Conservation (phyloP, 345 rosid species). For the Brassica nigra region DNA sequence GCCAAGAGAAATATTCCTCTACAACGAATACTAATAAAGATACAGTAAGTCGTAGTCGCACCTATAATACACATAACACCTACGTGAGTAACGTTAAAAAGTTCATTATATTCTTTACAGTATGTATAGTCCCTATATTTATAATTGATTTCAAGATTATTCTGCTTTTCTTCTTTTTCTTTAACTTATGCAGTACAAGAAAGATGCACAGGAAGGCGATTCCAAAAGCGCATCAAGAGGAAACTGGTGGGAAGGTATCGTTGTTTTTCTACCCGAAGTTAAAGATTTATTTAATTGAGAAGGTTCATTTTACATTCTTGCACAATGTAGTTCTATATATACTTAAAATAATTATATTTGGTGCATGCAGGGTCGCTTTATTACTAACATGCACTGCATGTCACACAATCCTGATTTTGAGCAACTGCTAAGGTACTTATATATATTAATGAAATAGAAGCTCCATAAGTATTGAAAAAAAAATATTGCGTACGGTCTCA, state of each 20-base stretch:
- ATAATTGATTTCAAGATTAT: not conserved
- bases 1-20: slow-evolving; percentile 83
- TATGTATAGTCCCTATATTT: not conserved
- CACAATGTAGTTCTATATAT: not conserved
- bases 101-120: not conserved
- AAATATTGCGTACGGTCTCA: not conserved
- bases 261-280: not conserved
- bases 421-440: slow-evolving; percentile 3
- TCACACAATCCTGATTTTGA: slow-evolving; percentile 11
- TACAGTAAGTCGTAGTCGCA: slow-evolving; percentile 45
- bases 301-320: slow-evolving; percentile 13
- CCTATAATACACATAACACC: slow-evolving; percentile 14
- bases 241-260: slow-evolving; percentile 94
- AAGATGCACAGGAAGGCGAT: slow-evolving; percentile 58
- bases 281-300: not conserved
- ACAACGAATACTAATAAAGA: slow-evolving; percentile 44
- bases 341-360: not conserved
- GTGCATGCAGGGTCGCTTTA: slow-evolving; percentile 57
- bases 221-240: slow-evolving; percentile 75
- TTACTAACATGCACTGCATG: slow-evolving; percentile 39
- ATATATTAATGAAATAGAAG: not conserved
- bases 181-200: slow-evolving; percentile 50
- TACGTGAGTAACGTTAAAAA: slow-evolving; percentile 8
- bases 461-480: not conserved
- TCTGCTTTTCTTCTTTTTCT: slow-evolving; percentile 6